Base-by-base conservation (phyloP, 169 alveolate species). In the Babesia bigemina region DNA sequence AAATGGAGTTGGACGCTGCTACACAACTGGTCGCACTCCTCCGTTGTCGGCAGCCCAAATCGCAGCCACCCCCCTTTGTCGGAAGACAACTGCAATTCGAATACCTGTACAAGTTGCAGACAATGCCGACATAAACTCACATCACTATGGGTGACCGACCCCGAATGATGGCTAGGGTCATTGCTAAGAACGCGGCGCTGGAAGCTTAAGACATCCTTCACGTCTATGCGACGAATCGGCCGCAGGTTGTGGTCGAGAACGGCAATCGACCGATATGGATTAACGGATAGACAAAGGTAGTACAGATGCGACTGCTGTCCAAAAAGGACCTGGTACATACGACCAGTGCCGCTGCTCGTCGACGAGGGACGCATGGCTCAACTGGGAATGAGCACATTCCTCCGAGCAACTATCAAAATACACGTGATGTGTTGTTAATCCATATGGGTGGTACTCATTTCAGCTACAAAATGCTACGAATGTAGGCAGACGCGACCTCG, bases 221-320 rank as follows among this genome's bases (percentile, higher is more conserved):
- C 70, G 28, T 70, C 87, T 13, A 79, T 79, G 62, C 75, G 53
- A 13, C 75, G 56, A 50, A 79, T 45, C 62, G 63, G 84, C n/a
- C 71, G 74, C 42, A 55, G 66, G 49, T 55, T 49, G 45, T 79
- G 84, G 58, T 79, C 87, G 49, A 33, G 63, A 1, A 79, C 62
- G 33, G 59, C 48, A 12, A 79, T 28, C 39, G 77, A 55, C 39
- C 63, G 75, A 11, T 58, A 70, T 0, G 87, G 87, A 59, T 61
- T 39, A 24, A 55, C 69, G n/a, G 39, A 63, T 42, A 79, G 53
- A 2, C 79, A 52, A 3, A 79, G 28, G 70, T 70, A 67, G 75
- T 59, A 79, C 33, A 56, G 62, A 44, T 62, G 83, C 49, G 57
- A 22, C 58, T 65, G 66, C 17, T 81, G 77, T 19, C 87, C 87